A percentile compares a stretch with the other conserved stretches of the same genome.
Conservation (phyloP, 192 early-diverging fungal genomes). For the Anaeromyces robustus region DNA sequence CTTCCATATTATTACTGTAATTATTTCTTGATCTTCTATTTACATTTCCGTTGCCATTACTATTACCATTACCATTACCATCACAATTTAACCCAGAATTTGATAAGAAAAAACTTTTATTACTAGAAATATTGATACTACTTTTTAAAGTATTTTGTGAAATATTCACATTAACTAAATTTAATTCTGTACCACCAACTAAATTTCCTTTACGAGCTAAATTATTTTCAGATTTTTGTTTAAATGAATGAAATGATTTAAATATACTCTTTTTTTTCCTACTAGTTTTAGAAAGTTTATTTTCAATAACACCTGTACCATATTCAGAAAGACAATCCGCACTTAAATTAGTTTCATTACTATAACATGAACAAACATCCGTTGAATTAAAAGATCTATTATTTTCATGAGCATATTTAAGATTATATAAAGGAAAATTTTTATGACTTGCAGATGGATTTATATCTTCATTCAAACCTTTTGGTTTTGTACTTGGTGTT, state of each 20-base stretch:
- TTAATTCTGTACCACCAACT: too few relatives aligned
- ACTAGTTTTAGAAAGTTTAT: background rate
- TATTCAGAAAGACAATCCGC: background rate
- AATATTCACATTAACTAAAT: background rate
- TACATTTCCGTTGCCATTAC: too few relatives aligned
- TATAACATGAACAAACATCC: background rate
- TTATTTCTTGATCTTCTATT: too few relatives aligned
- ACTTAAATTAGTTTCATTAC: background rate
- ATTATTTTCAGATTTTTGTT: background rate
- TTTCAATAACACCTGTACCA: background rate
- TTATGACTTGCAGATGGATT: background rate
- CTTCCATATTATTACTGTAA: too few relatives aligned
- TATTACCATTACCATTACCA: too few relatives aligned
- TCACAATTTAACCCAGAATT: background rate
- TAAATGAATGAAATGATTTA: background rate
- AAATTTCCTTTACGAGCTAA: background rate
- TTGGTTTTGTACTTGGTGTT: background rate
- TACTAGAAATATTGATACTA: background rate
- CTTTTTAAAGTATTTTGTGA: background rate
- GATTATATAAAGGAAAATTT: background rate
- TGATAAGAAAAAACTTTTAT: background rate
- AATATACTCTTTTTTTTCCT: background rate
- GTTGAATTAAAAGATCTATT: background rate
- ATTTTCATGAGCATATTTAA: background rate
- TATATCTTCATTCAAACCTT: background rate